phyloP scores from a whole-genome alignment of 192 early-diverging fungal species.

The Umbelopsis sp. region DNA sequence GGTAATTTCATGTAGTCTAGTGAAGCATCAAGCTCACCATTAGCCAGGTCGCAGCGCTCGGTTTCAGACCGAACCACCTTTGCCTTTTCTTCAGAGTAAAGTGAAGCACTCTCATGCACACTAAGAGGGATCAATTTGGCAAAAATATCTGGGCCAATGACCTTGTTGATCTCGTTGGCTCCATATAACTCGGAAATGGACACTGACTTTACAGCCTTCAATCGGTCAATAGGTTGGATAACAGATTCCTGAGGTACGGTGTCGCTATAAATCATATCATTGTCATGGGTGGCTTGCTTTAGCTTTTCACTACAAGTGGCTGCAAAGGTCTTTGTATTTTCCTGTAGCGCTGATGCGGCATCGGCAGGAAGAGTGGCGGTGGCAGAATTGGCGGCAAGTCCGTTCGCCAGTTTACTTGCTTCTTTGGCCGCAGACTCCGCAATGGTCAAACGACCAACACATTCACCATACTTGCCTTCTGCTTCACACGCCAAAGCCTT shows the following conservation, averaged over 20 bases:
- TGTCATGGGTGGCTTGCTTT: constrained; percentile 75
- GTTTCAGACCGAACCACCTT: constrained; percentile 84
- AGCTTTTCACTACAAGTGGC: constrained; percentile 75
- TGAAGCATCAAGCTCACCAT: constrained; percentile 81
- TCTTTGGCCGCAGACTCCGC: constrained; percentile 89
- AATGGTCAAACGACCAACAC: constrained; percentile 73
- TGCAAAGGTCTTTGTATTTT: constrained; percentile 68
- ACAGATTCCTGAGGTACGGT: constrained; percentile 77
- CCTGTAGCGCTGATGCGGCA: constrained; percentile 70
- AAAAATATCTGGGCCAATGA: constrained; percentile 93
- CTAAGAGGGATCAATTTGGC: constrained; percentile 83
- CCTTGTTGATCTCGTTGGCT: constrained; percentile 76
- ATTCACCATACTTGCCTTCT: constrained; percentile 84
- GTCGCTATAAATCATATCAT: constrained; percentile 96
- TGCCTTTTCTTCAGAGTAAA: constrained; percentile 97
- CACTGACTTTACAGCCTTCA: constrained; percentile 79
- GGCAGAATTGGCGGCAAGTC: constrained; percentile 61
- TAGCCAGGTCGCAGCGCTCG: constrained; percentile 77
- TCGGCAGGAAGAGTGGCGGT: constrained; percentile 65
- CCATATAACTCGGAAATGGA: constrained; percentile 77
- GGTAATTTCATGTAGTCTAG: constrained; percentile 91
- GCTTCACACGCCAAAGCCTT: constrained; percentile 73
- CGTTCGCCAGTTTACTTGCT: constrained; percentile 73
- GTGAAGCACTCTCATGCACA: constrained; percentile 90
- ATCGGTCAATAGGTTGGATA: constrained; percentile 80